phyloP scores from a whole-genome alignment of 2,329 filamentous ascomycete genomes.

The Penicillium sp. region DNA sequence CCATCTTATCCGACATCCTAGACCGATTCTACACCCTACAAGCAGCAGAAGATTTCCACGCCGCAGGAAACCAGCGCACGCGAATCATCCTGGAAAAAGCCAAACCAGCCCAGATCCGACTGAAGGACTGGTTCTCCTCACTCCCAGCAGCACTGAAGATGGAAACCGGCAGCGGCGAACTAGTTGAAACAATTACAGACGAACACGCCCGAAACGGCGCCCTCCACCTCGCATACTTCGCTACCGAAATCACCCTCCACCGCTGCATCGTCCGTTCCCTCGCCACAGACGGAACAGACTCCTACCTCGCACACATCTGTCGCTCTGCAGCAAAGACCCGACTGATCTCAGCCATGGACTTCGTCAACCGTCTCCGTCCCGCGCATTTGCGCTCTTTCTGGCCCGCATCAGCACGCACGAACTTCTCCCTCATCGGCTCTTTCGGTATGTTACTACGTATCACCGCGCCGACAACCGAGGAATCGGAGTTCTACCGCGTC shows the following conservation, averaged over 20 bases:
- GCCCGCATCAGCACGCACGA: constrained; percentile 57
- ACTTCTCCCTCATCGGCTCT: constrained; percentile 92
- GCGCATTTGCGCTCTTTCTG: constrained; percentile 88
- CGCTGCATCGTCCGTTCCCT: constrained; percentile 86
- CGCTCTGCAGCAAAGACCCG: constrained; percentile 91
- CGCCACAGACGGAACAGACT: constrained; percentile 59
- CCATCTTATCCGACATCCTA: constrained; percentile 53
- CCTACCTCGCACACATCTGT: constrained; percentile 87
- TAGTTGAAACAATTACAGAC: constrained; percentile 44
- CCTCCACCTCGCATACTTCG: constrained; percentile 88
- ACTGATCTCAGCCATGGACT: constrained; percentile 94
- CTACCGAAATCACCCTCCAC: constrained; percentile 90
- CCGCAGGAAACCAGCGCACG: constrained; percentile 45
- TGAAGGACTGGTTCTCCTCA: constrained; percentile 54
- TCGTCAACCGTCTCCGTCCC: constrained; percentile 87
- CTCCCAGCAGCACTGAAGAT: constrained; percentile 52
- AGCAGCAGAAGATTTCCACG: constrained; percentile 46
- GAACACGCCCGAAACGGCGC: constrained; percentile 58
- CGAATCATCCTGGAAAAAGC: constrained; percentile 53
- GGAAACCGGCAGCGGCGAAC: constrained; percentile 47
- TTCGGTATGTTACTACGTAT: constrained; percentile 90
- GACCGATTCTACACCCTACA: constrained; percentile 54
- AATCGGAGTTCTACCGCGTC: constrained; percentile 88
- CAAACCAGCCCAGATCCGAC: constrained; percentile 54
- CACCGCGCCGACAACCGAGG: constrained; percentile 80